phyloP scores from a whole-genome alignment of 768 basidiomycete species.

The Psilocybe sp. region DNA sequence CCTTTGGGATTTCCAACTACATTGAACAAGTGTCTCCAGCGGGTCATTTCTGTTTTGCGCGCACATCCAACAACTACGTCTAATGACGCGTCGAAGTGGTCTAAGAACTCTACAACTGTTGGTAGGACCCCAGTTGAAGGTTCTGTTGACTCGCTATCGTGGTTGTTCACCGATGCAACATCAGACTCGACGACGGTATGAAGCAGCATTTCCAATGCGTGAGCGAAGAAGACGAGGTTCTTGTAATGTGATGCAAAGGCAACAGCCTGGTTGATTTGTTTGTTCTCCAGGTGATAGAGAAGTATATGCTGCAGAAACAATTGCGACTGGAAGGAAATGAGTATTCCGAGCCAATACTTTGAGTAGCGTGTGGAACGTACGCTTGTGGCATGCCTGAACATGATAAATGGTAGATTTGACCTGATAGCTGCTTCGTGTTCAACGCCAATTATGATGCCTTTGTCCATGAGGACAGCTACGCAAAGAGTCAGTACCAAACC shows the following conservation, averaged over 20 bases:
- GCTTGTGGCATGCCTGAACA: conserved; percentile 89
- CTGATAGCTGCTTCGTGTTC: conserved; percentile 84
- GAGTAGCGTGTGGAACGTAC: conserved; percentile 40
- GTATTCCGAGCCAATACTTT: not conserved
- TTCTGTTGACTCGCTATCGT: conserved; percentile 18
- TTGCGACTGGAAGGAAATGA: conserved; percentile 61
- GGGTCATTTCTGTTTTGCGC: conserved; percentile 89
- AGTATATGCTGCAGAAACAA: conserved; percentile 93
- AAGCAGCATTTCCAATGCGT: conserved; percentile 90
- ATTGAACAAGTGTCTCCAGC: conserved; percentile 87
- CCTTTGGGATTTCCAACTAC: conserved; percentile 88
- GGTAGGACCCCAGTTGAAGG: conserved; percentile 48
- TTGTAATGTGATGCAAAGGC: conserved; percentile 85
- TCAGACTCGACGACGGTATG: conserved; percentile 93
- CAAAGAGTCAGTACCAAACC: conserved; percentile 6
- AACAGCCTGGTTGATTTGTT: conserved; percentile 73
- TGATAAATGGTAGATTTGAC: conserved; percentile 77
- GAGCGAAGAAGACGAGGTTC: conserved; percentile 86
- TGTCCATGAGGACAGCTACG: conserved; percentile 95
- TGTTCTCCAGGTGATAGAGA: conserved; percentile 70
- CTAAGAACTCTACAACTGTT: conserved; percentile 82
- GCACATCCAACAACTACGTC: conserved; percentile 97
- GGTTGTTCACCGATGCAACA: conserved; percentile 33
- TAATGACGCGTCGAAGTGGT: conserved; percentile 87
- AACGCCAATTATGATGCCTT: conserved; percentile 95